phyloP scores from a whole-genome alignment of 106 monocot species.

The Vanilla planifolia region DNA sequence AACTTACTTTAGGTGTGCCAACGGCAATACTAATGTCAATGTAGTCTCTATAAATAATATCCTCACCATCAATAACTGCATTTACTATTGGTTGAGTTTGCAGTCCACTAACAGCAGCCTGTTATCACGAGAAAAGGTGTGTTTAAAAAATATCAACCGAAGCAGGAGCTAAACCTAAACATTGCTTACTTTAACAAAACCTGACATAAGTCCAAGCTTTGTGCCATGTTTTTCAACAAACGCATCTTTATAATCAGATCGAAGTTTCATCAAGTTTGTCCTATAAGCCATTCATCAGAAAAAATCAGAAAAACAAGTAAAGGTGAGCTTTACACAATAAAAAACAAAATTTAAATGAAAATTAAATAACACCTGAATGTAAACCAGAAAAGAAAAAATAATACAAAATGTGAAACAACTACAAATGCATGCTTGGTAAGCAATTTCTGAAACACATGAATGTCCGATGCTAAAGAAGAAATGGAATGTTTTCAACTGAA shows the following conservation, averaged over 20 bases:
- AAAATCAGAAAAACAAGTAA: background rate
- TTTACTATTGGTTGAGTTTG: slow-evolving; percentile 90
- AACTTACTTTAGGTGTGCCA: slow-evolving; percentile 78
- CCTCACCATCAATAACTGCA: slow-evolving; percentile 90
- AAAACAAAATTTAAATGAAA: background rate
- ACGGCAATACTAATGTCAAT: slow-evolving; percentile 87
- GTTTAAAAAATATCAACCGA: background rate
- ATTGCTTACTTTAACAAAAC: slow-evolving; percentile 76
- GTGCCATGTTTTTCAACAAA: slow-evolving; percentile 87
- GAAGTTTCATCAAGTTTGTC: slow-evolving; percentile 98
- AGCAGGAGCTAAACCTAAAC: background rate
- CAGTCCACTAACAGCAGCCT: slow-evolving; percentile 94
- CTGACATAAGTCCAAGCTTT: slow-evolving; percentile 87
- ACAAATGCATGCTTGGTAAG: background rate
- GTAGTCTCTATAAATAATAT: slow-evolving; percentile 90
- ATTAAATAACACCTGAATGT: background rate
- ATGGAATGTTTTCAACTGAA: background rate
- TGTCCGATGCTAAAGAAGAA: background rate
- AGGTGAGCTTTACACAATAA: background rate
- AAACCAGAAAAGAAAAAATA: too few species aligned
- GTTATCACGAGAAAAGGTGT: slow-evolving; percentile 5
- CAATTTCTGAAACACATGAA: too few species aligned
- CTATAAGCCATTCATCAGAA: slow-evolving; percentile 20
- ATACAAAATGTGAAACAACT: too few species aligned
- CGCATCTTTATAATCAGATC: slow-evolving; percentile 90